phyloP scores from a whole-genome alignment of 192 early-diverging fungal genomes.

The Coemansia sp. region DNA sequence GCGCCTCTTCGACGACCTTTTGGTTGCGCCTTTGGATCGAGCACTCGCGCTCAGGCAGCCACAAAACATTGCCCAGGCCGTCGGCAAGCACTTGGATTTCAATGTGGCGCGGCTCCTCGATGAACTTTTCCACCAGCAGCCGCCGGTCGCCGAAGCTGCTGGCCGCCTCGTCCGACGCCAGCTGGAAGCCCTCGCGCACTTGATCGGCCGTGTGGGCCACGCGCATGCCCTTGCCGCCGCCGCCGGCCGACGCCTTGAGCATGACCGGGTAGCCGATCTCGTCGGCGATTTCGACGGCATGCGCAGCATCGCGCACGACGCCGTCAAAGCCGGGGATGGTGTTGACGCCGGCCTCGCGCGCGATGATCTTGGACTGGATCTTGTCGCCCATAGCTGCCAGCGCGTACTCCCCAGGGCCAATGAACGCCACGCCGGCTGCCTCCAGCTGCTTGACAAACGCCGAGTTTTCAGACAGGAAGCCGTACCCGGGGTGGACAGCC shows the following conservation, averaged over 20 bases:
- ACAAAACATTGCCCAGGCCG: conserved; percentile 73
- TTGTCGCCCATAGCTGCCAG: conserved; percentile 85
- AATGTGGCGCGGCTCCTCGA: conserved; percentile 82
- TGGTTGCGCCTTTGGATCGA: conserved; percentile 84
- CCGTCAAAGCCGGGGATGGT: conserved; percentile 91
- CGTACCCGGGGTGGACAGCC: conserved; percentile 96
- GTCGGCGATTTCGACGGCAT: conserved; percentile 73
- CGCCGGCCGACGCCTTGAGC: conserved; percentile 83
- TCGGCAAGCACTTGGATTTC: conserved; percentile 77
- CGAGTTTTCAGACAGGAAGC: conserved; percentile 93
- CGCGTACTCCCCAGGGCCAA: conserved; percentile 69
- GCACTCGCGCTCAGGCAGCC: conserved; percentile 90
- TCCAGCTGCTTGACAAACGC: conserved; percentile 81
- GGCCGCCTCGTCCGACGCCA: conserved; percentile 78
- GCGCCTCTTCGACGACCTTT: conserved; percentile 86
- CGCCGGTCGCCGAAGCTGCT: conserved; percentile 90
- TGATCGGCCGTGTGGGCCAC: conserved; percentile 71
- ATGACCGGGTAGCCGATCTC: conserved; percentile 82
- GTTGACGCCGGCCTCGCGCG: conserved; percentile 72
- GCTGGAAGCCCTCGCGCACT: conserved; percentile 74
- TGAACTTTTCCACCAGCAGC: conserved; percentile 90
- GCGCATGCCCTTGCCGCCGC: conserved; percentile 87
- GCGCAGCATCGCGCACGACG: conserved; percentile 70
- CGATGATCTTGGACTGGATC: conserved; percentile 79
- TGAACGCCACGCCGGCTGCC: conserved; percentile 71